Conservation (phyloP, 1,139 yeast genomes). For the Saccharomyces hybrid region DNA sequence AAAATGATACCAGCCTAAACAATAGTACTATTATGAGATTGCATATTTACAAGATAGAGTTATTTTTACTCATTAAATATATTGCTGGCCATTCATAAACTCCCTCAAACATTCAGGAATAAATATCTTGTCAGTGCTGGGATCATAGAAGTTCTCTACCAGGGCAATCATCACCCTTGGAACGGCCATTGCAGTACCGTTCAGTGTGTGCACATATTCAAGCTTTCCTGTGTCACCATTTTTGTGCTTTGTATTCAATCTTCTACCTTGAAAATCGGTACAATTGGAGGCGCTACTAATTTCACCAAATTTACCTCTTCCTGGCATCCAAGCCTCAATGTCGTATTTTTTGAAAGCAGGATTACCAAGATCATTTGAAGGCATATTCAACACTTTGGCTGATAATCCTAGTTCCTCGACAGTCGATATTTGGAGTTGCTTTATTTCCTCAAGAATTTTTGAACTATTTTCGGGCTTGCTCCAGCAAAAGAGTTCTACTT, state of each 20-base stretch:
- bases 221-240: constrained; percentile 33
- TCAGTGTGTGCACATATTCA: constrained; percentile 69
- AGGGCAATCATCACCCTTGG: constrained; percentile 87
- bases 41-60: background rate
- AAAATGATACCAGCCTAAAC: background rate
- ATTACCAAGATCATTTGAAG: constrained; percentile 83
- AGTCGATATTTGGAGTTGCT: constrained; percentile 56
- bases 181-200: constrained; percentile 94
- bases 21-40: background rate
- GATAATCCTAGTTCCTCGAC: constrained; percentile 62
- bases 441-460: constrained; percentile 51
- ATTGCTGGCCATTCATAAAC: constrained; percentile 54
- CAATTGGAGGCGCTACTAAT: constrained; percentile 88
- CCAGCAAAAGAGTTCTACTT: constrained; percentile 89
- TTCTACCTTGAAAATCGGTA: constrained; percentile 80
- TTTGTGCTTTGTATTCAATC: constrained; percentile 59
- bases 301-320: constrained; percentile 90
- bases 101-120: constrained; percentile 65
- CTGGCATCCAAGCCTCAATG: constrained; percentile 98
- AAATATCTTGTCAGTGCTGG: constrained; percentile 42
- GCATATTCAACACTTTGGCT: constrained; percentile 83
- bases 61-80: constrained; percentile 19
- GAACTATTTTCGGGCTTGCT: constrained; percentile 42
- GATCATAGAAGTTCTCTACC: constrained; percentile 74
- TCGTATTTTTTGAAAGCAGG: constrained; percentile 91